Conservation (phyloP, 805 yeast genomes). For the Brettanomyces anomalus region DNA sequence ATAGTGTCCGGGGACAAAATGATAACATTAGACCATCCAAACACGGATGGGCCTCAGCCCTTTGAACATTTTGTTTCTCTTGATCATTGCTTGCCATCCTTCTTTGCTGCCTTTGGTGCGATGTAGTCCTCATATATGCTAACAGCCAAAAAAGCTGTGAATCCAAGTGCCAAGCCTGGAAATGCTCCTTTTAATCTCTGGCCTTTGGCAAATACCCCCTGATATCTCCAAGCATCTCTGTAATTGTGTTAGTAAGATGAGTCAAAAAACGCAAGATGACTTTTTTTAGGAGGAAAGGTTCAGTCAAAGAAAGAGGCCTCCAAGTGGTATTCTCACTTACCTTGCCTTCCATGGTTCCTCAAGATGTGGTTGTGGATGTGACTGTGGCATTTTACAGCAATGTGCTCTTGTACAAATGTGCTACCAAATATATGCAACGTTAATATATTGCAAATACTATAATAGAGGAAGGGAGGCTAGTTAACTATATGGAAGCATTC, state of each 20-base stretch:
- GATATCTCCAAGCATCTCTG: conserved; percentile 89
- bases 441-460: too few relatives aligned
- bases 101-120: conserved; percentile 23
- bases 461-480: too few relatives aligned
- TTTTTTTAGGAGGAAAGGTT: neutral
- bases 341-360: conserved; percentile 39
- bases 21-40: too few relatives aligned
- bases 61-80: too few relatives aligned
- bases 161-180: conserved; percentile 76
- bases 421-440: neutral
- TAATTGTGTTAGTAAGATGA: conserved; percentile 1
- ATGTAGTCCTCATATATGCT: conserved; percentile 52
- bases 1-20: too few relatives aligned
- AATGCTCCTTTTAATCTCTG: conserved; percentile 63
- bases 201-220: conserved; percentile 66
- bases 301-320: too few relatives aligned
- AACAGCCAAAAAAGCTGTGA: conserved; percentile 63
- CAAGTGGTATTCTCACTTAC: conserved; percentile 15
- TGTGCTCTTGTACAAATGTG: neutral
- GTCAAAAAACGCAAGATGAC: neutral
- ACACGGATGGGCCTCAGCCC: neutral
- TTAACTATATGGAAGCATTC: too few relatives aligned
- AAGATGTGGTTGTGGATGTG: conserved; percentile 14
- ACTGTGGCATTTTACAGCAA: neutral
- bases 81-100: conserved; percentile 3